A percentile compares a stretch with the other conserved stretches of the same genome.
Evolutionary conservation across 805 yeast genomes (phyloP).

Genomic region (Limtongia smithiae): DNA sequence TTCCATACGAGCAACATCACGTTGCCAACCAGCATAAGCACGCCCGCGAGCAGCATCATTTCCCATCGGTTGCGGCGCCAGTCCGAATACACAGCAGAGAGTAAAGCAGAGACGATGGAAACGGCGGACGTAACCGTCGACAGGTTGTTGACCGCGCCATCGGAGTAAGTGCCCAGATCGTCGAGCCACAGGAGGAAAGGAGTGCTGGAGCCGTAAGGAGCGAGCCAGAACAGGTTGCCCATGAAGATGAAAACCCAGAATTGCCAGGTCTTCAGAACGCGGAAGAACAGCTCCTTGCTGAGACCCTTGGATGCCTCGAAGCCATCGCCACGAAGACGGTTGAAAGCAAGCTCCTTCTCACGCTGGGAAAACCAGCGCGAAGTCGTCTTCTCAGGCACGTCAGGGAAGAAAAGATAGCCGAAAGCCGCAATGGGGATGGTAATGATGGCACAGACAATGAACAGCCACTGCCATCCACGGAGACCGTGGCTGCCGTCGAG

Average conservation of each 20-base stretch:
- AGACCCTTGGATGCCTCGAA: conserved; percentile 31
- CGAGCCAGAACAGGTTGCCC: conserved; percentile 30
- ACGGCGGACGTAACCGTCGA: conserved; percentile 57
- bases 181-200: conserved; percentile 62
- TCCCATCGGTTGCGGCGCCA: conserved; percentile 52
- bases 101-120: conserved; percentile 46
- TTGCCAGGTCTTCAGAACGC: conserved; percentile 54
- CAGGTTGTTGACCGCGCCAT: conserved; percentile 48
- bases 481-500: conserved; percentile 52
- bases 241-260: conserved; percentile 40
- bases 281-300: conserved; percentile 41
- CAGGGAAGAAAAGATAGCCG: conserved; percentile 58
- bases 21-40: conserved; percentile 52
- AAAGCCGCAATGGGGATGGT: conserved; percentile 55
- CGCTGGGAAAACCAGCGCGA: conserved; percentile 54
- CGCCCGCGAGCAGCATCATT: conserved; percentile 52
- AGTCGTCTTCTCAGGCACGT: conserved; percentile 58
- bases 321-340: conserved; percentile 41
- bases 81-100: conserved; percentile 43
- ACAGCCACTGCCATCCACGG: conserved; percentile 71
- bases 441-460: conserved; percentile 62
- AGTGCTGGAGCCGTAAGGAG: conserved; percentile 47
- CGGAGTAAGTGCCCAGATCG: conserved; percentile 42
- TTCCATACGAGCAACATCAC: conserved; percentile 54
- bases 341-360: conserved; percentile 53